Evolutionary conservation across 2,329 filamentous ascomycete genomes (phyloP).

Genomic region (Penicillium aurantiogriseum): DNA sequence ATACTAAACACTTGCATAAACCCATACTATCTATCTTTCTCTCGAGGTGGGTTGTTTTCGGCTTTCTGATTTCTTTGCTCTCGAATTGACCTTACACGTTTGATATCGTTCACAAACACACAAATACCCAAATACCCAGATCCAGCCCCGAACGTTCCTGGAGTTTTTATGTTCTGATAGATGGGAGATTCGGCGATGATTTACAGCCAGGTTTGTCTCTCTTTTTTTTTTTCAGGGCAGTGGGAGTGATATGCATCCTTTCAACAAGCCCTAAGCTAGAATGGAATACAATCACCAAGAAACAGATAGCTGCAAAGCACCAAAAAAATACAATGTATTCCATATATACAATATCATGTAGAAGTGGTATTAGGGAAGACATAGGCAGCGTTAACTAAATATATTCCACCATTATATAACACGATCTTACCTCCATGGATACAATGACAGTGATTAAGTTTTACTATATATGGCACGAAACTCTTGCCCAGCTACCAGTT

Average conservation of each 20-base stretch:
- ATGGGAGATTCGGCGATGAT: constrained; percentile 14
- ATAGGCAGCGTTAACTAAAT: background rate
- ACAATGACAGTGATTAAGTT: background rate
- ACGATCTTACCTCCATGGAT: background rate
- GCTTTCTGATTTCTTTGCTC: constrained; percentile 9
- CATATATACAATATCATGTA: background rate
- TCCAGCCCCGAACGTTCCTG: constrained; percentile 12
- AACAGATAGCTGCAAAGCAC: constrained; percentile 8
- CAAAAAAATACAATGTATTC: background rate
- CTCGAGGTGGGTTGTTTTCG: background rate
- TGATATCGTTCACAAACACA: constrained; percentile 11
- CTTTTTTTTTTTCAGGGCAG: background rate
- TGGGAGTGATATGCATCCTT: background rate
- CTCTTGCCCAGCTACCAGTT: background rate
- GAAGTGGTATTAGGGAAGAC: background rate
- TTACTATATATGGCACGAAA: background rate
- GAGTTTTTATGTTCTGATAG: constrained; percentile 19
- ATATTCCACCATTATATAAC: background rate
- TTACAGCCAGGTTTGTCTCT: constrained; percentile 2
- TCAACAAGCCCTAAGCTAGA: constrained; percentile 10
- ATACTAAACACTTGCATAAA: constrained; percentile 23
- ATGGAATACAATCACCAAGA: constrained; percentile 9
- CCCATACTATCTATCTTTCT: constrained; percentile 4
- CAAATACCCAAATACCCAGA: constrained; percentile 26
- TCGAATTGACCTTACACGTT: constrained; percentile 2